Base-by-base conservation (phyloP, 768 basidiomycete genomes). In the Tricholoma furcatifolium region DNA sequence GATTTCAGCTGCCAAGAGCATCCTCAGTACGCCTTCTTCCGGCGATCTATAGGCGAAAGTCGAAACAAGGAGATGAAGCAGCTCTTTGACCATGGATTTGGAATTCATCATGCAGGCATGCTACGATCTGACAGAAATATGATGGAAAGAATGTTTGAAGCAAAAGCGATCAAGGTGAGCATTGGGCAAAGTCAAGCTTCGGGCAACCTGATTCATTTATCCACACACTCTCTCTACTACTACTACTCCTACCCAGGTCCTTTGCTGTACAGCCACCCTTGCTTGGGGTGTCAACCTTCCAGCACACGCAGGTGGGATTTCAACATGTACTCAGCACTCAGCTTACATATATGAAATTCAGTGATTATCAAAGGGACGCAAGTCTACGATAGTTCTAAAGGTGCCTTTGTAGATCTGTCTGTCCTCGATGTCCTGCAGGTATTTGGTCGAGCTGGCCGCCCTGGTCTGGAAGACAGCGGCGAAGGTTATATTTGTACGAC, bases 201-300 rank as follows among this genome's bases (percentile, higher is more conserved):
- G 17, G 17, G 6, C 39, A 4, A 39, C 14, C 9, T 14, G 17
- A 20, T 2, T 27, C 39, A 32, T 4, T 46, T 17, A 34, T n/a
- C n/a, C n/a, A n/a, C n/a, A n/a, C n/a, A n/a, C n/a, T n/a, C n/a
- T n/a, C n/a, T n/a, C n/a, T n/a, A n/a, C n/a, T n/a, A n/a, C n/a
- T n/a, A n/a, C n/a, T n/a, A 40, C n/a, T 45, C 15, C 23, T 24
- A 10, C 50, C 42, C n/a, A 97, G 95, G 95, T 99, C 46, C 75
- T 99, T 15, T 97, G 93, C 69, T 99, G 97, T 74, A 99, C 97
- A 2, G 93, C 97, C 5, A 99, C 97, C 2, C 78, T 99, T 39
- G 97, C 97, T 4, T 99, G 97, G 97, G 97, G 97, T 71, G 97
- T 99, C 60, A 99, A 99, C 69, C 74, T 99, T 57, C 97, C 97